Conservation (phyloP, 2,329 filamentous ascomycete genomes). For the Apiospora hydei region DNA sequence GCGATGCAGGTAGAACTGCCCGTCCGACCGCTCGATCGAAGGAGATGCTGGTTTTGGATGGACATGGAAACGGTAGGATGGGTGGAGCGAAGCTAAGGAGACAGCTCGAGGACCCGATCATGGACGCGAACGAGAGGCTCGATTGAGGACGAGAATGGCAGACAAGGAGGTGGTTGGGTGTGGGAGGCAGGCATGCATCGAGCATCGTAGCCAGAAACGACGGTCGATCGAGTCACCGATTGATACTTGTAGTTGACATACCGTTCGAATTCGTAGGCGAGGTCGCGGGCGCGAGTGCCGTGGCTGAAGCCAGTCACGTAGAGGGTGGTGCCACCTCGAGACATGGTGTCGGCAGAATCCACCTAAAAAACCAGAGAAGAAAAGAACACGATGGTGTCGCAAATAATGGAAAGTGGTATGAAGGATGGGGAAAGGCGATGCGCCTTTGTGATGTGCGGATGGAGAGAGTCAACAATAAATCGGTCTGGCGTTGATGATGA, state of each 20-base stretch:
- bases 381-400: constrained; percentile 4
- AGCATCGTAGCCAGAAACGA: constrained; percentile 53
- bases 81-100: constrained; percentile 40
- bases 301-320: constrained; percentile 99
- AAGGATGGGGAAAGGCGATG: neutral
- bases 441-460: constrained; percentile 2
- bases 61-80: constrained; percentile 42
- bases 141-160: constrained; percentile 35
- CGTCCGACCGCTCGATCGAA: constrained; percentile 56
- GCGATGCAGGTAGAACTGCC: constrained; percentile 45
- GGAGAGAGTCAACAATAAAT: constrained; percentile 10
- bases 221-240: constrained; percentile 55
- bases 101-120: constrained; percentile 50
- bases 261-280: constrained; percentile 99
- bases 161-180: constrained; percentile 41
- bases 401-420: neutral
- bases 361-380: constrained; percentile 13
- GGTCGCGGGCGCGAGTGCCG: constrained; percentile 96
- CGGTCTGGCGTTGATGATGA: neutral
- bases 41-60: constrained; percentile 47
- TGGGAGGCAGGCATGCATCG: constrained; percentile 42
- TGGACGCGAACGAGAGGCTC: constrained; percentile 36
- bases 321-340: constrained; percentile 90
- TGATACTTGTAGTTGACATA: constrained; percentile 75
- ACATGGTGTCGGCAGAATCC: constrained; percentile 64